Base-by-base conservation (phyloP, 495 filamentous ascomycete genomes). In the Talaromyces ruber region DNA sequence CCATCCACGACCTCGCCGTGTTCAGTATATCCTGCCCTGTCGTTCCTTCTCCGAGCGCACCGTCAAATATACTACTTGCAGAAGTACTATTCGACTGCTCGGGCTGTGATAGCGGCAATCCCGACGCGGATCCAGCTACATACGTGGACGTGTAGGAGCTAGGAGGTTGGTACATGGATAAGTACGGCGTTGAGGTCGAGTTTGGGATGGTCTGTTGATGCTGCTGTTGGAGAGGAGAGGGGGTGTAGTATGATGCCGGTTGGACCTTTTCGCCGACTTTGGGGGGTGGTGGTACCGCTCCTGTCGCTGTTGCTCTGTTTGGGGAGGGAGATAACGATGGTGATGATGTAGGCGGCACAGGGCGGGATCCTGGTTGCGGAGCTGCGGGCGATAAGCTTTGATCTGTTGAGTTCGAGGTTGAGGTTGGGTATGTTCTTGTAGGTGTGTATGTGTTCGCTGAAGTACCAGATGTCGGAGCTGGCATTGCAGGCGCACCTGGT, bases 351-450 rank as follows among this genome's bases (percentile, higher is more conserved):
- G 65, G 61, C 5, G 75, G 72, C 6, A 63, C 54, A 9, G 86
- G 81, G 4, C 74, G 66, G 4, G 82, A 76, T 61, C 83, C 86
- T 26, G 86, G 86, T 64, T 88, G 87, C 2, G 87, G 86, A 52
- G 82, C 74, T 28, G 86, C 81, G 12, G 84, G 62, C 11, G 71
- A 72, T 29, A 71, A 61, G 21, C 66, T 67, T 21, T 34, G 71
- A 71, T 32, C 68, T 50, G 60, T 60, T 58, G 34, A 39, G 68
- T 22, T 18, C n/a, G n/a, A n/a, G n/a, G 63, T 63, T n/a, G 66
- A 66, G 14, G 62, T 63, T 24, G 66, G 68, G 16, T 65, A 64
- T 39, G 62, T 56, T 28, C 63, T 63, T 28, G 77, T 81, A 12
- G 70, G 72, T 51, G 70, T 65, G 43, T 72, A 74, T 7, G 73